phyloP scores from a whole-genome alignment of 306 rosid species.

The Lupinus albus region DNA sequence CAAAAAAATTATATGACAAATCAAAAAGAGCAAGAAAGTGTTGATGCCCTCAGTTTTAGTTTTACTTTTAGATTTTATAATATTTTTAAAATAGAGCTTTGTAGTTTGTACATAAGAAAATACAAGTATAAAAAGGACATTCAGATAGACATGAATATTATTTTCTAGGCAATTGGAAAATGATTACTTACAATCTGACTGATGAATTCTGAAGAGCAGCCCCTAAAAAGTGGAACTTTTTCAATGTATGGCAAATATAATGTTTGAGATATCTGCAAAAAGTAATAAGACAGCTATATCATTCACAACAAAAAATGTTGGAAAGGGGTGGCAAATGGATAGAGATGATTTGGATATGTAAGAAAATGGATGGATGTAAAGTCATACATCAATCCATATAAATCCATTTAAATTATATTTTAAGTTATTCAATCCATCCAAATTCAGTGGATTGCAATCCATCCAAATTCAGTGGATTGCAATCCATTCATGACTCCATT shows the following conservation, averaged over 20 bases:
- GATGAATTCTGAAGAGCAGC: conserved; percentile 86
- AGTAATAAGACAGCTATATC: conserved; percentile 8
- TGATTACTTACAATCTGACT: conserved; percentile 77
- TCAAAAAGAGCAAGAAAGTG: conserved; percentile 5
- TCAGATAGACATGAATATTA: conserved; percentile 27
- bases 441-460: too few species aligned
- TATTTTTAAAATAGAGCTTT: background rate
- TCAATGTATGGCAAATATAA: conserved; percentile 66
- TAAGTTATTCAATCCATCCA: too few species aligned
- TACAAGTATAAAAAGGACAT: background rate
- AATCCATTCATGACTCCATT: too few species aligned
- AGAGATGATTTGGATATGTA: too few species aligned
- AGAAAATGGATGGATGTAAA: too few species aligned
- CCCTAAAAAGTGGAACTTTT: conserved; percentile 70
- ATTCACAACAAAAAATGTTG: background rate
- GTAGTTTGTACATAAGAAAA: background rate
- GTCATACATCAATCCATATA: too few species aligned
- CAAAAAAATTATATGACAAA: background rate
- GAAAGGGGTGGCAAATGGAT: too few species aligned
- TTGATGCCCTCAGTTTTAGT: conserved; percentile 19
- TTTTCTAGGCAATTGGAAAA: conserved; percentile 5
- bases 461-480: too few species aligned
- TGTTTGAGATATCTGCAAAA: conserved; percentile 78
- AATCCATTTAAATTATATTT: too few species aligned
- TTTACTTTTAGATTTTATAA: conserved; percentile 10